Evolutionary conservation across 208 protist species (phyloP).

Genomic region (Trypanosoma brucei): DNA sequence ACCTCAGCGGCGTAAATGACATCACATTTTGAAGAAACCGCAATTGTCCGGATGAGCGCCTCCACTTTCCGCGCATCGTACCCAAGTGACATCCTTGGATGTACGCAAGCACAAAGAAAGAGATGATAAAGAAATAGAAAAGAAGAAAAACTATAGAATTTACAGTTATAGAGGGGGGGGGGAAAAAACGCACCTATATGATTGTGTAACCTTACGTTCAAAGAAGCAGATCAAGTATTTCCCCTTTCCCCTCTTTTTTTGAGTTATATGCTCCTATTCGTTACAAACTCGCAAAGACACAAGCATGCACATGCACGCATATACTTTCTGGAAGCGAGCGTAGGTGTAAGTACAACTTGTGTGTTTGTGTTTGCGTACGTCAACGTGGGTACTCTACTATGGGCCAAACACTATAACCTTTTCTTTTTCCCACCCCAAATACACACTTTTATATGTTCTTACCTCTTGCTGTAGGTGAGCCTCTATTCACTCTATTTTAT

Average conservation of each 20-base stretch:
- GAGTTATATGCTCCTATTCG: neutral
- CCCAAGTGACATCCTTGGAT: conserved; percentile 15
- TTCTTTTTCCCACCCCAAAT: no score
- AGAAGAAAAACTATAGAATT: no score
- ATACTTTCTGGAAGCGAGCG: neutral
- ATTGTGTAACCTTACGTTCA: neutral
- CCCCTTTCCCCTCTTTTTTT: neutral
- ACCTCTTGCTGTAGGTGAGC: no score
- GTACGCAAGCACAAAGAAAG: neutral
- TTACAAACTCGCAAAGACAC: neutral
- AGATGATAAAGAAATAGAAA: no score
- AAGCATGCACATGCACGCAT: neutral
- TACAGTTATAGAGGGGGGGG: no score
- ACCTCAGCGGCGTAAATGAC: conserved; percentile 47
- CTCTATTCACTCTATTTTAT: no score
- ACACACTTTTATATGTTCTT: no score
- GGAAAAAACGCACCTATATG: no score
- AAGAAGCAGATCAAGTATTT: neutral
- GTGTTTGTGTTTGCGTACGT: no score
- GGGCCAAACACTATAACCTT: no score
- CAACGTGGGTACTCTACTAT: no score
- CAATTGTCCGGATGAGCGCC: conserved; percentile 39
- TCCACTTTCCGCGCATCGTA: conserved; percentile 25
- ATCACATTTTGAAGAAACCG: conserved; percentile 31
- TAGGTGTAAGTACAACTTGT: no score